Conservation (phyloP, 2,329 filamentous ascomycete genomes). For the Fusarium redolens region DNA sequence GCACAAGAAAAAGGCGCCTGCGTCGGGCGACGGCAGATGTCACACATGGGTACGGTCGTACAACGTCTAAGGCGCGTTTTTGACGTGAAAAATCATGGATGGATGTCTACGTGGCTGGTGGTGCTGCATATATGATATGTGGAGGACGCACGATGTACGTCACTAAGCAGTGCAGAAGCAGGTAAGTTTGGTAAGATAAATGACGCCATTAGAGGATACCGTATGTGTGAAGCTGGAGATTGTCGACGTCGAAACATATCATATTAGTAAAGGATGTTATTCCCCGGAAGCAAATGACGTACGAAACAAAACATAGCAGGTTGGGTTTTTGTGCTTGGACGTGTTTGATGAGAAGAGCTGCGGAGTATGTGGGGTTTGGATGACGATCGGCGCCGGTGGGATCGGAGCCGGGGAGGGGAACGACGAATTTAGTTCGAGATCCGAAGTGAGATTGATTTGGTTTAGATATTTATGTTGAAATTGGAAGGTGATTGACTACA, state of each 20-base stretch:
- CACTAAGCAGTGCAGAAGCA: conserved; percentile 13
- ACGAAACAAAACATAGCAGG: conserved; percentile 26
- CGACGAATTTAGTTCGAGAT: conserved; percentile 28
- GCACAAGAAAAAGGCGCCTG: conserved; percentile 25
- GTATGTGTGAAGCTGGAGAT: not conserved
- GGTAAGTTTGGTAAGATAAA: not conserved
- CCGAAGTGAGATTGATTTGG: not conserved
- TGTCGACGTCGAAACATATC: not conserved
- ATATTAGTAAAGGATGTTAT: not conserved
- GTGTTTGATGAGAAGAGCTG: not conserved
- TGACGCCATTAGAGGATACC: not conserved
- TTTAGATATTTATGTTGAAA: not conserved
- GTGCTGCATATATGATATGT: conserved; percentile 20
- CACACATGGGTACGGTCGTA: conserved; percentile 4
- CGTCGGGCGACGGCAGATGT: conserved; percentile 9
- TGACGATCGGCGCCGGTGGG: conserved; percentile 33
- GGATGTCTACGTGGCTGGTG: conserved; percentile 31
- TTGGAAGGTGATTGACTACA: conserved; percentile 6
- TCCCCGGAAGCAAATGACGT: conserved; percentile 9
- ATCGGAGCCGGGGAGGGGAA: conserved; percentile 32
- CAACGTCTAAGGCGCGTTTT: conserved; percentile 7
- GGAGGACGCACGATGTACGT: conserved; percentile 19
- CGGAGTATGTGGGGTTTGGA: conserved; percentile 32
- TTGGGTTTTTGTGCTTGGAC: not conserved
- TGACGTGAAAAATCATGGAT: conserved; percentile 19